Percentiles rank a stretch among this genome's conserved stretches.
Evolutionary conservation across 805 yeast genomes (phyloP).

Genomic region (Cyberlindnera suaveolens): DNA sequence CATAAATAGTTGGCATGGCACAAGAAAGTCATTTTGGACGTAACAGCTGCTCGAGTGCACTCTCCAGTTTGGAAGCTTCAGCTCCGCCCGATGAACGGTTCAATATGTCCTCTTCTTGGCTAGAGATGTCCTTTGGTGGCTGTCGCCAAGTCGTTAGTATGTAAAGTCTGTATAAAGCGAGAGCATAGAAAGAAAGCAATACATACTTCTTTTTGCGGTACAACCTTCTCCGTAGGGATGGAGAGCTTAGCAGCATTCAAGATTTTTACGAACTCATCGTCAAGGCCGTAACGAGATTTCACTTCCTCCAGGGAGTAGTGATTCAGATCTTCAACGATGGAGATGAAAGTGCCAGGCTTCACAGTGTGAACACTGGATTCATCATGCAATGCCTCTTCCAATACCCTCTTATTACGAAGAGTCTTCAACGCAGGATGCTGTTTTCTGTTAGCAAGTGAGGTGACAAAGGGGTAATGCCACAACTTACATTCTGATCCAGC

Average conservation of each 20-base stretch:
- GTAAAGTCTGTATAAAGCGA: too few species aligned
- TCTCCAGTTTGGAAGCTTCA: not conserved
- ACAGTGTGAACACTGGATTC: slow-evolving; percentile 1
- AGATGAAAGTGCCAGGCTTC: slow-evolving; percentile 13
- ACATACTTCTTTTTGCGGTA: too few species aligned
- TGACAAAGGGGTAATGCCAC: too few species aligned
- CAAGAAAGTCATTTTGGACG: not conserved
- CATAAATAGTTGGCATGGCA: not conserved
- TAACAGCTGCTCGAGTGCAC: slow-evolving; percentile 1
- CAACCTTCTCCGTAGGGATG: slow-evolving; percentile 6
- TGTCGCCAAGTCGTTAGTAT: too few species aligned
- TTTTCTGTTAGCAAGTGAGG: too few species aligned
- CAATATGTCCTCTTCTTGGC: not conserved
- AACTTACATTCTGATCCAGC: slow-evolving; percentile 11
- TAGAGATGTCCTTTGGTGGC: not conserved
- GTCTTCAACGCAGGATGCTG: slow-evolving; percentile 16
- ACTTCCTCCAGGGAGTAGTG: slow-evolving; percentile 11
- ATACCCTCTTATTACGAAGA: slow-evolving; percentile 9
- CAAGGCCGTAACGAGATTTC: slow-evolving; percentile 8
- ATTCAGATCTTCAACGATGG: slow-evolving; percentile 17
- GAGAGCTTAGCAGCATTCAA: not conserved
- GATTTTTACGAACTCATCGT: not conserved
- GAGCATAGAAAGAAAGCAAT: too few species aligned
- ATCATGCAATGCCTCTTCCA: slow-evolving; percentile 6
- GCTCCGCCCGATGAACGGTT: not conserved